Evolutionary conservation across 305 asterid genomes (phyloP).

Genomic region (Solanum chacoense): DNA sequence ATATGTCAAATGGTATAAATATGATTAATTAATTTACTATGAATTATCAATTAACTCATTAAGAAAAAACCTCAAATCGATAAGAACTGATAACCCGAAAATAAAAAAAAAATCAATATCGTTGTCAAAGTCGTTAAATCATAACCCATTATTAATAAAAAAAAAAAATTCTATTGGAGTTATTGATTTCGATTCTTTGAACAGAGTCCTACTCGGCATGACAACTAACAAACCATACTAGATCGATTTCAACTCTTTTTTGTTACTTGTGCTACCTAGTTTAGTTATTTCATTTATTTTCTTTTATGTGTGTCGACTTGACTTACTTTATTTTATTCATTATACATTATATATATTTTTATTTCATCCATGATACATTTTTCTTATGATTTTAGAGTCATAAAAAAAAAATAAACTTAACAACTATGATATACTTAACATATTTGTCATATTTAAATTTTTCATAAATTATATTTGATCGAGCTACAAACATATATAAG

Average conservation of each 20-base stretch:
- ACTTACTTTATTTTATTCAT: too few species aligned
- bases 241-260: neutral
- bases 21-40: neutral
- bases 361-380: neutral
- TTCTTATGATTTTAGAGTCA: neutral
- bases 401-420: too few species aligned
- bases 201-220: neutral
- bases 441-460: neutral
- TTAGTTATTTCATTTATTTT: neutral
- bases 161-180: too few species aligned
- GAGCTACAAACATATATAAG: neutral
- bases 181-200: too few species aligned
- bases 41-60: too few species aligned
- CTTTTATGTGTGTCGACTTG: neutral
- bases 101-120: too few species aligned
- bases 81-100: too few species aligned
- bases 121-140: too few species aligned
- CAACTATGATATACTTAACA: neutral
- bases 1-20: neutral
- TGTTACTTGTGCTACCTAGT: neutral
- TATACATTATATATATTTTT: neutral
- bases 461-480: neutral
- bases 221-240: neutral
- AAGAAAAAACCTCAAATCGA: too few species aligned
- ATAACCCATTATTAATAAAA: too few species aligned